A percentile compares a stretch with the other conserved stretches of the same genome.
These are phyloP conservation scores for Leccinum aurantiacum DNA, from an alignment of 768 basidiomycete species.

Conservation along the genomic window DNA sequence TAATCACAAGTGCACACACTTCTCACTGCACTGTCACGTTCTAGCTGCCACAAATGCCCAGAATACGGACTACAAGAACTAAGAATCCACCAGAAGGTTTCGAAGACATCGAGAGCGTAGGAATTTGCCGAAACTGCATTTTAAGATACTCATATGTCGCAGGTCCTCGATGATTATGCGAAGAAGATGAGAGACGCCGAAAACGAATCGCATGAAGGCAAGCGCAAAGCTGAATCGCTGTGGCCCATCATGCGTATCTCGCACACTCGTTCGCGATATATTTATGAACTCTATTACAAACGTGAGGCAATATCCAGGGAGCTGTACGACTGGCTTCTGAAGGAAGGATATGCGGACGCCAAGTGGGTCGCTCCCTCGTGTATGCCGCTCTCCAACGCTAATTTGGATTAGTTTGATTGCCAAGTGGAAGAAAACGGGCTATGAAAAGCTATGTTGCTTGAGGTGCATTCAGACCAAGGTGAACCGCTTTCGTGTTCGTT, in stretches of 20 bases:
- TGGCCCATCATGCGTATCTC: slow-evolving; percentile 99
- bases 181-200: slow-evolving; percentile 99
- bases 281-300: slow-evolving; percentile 98
- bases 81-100: slow-evolving; percentile 94
- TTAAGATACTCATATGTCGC: slow-evolving; percentile 9
- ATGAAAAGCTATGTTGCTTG: slow-evolving; percentile 96
- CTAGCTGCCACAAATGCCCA: slow-evolving; percentile 64
- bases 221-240: slow-evolving; percentile 87
- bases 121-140: slow-evolving; percentile 19
- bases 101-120: slow-evolving; percentile 85
- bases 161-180: slow-evolving; percentile 97
- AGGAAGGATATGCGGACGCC: slow-evolving; percentile 94
- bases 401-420: slow-evolving; percentile 73
- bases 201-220: slow-evolving; percentile 98
- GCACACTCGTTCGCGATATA: slow-evolving; percentile 93
- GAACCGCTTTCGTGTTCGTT: slow-evolving; percentile 17
- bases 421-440: slow-evolving; percentile 99
- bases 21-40: not conserved
- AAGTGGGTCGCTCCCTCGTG: slow-evolving; percentile 59
- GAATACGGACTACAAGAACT: slow-evolving; percentile 88
- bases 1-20: slow-evolving; percentile 13
- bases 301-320: slow-evolving; percentile 91
- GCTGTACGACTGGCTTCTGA: slow-evolving; percentile 96
- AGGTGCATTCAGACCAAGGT: slow-evolving; percentile 95
- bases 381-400: slow-evolving; percentile 7